Base-by-base conservation (phyloP, 306 rosid species). In the Gastrolobium bilobum region DNA sequence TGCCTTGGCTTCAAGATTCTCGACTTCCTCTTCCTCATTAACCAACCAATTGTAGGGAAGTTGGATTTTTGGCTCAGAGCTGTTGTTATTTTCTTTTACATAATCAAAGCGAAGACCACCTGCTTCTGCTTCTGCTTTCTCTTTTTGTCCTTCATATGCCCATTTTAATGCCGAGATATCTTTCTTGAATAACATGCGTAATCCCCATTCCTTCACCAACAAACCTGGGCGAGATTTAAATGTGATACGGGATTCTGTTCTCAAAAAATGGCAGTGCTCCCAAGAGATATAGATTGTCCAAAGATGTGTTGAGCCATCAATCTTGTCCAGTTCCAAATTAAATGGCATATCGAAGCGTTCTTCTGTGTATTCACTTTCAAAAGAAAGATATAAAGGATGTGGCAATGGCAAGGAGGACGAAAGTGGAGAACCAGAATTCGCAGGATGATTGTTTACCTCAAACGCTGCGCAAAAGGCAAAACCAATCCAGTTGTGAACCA, bases 191-290 rank as follows among this genome's bases (percentile, higher is more conserved):
- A 71, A 1, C 0, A 9, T 8, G 0, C 2, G 35, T 4, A 68
- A 2, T 8, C 75, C 81, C 68, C 81, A 77, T 9, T 14, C 0
- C 35, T 1, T 2, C 3, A 58, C 20, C 11, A 14, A 8, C 11
- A 78, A 4, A 7, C 51, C 4, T 4, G 66, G 10, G 8, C 10
- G 0, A 7, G 67, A 66, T 77, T 77, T 77, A 77, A 77, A 53
- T 38, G 35, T 26, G 56, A 77, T 53, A 29, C 3, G 6, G 0
- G 59, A 48, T 10, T 75, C 75, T 1, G 48, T 42, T 67, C 33
- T 66, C 15, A 66, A 6, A 53, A 65, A 77, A 42, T 66, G 81
- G 20, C 81, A 76, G 7, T 64, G 73, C 5, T 44, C 3, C 47
- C 56, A 0, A 40, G 67, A 65, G 13, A 76, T 65, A 64, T 64